Base-by-base conservation (phyloP, 768 basidiomycete genomes). In the Mycena rosella region DNA sequence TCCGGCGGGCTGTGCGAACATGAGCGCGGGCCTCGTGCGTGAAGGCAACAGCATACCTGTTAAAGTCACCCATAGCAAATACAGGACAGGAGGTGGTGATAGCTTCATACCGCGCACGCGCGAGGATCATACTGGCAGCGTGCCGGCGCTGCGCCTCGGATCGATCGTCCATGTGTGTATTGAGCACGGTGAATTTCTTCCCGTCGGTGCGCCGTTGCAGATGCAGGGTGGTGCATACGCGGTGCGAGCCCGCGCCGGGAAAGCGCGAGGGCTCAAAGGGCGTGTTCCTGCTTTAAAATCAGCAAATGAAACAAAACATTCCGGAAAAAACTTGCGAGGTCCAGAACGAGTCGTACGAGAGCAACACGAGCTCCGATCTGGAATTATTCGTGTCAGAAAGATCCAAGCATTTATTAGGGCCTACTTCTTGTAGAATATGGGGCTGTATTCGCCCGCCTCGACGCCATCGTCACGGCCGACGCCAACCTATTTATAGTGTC, bases 391-490 rank as follows among this genome's bases (percentile, higher is more conserved):
- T 59, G 42, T 62, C 34, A 6, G 54, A 20, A 32, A 53, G 48
- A 32, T 11, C 8, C 18, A 36, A 53, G 9, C 6, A 26, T 22
- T 13, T 5, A 13, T 5, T 7, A 15, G 9, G n/a, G 53, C 73
- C 24, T 54, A 83, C 83, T 79, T 84, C 66, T 87, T 84, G 78
- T 82, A 91, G 74, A 89, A 91, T 65, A 91, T 85, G 0, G 89
- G 88, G 70, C 83, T 83, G 74, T 87, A 90, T 74, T 91, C 90
- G 34, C 90, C 89, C 1, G 80, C 82, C 18, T 78, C 64, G 10
- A 75, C 75, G 4, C 89, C 89, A 70, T 91, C 87, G 60, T 89
- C 85, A n/a, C 90, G 79, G 0, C 89, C 90, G 0, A 89, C 88
- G 2, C 89, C 89, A 24, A 89, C 82, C 84, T 87, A 42, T 44